Conservation (phyloP, 2,329 filamentous ascomycete species). For the Paraphoma sp. region DNA sequence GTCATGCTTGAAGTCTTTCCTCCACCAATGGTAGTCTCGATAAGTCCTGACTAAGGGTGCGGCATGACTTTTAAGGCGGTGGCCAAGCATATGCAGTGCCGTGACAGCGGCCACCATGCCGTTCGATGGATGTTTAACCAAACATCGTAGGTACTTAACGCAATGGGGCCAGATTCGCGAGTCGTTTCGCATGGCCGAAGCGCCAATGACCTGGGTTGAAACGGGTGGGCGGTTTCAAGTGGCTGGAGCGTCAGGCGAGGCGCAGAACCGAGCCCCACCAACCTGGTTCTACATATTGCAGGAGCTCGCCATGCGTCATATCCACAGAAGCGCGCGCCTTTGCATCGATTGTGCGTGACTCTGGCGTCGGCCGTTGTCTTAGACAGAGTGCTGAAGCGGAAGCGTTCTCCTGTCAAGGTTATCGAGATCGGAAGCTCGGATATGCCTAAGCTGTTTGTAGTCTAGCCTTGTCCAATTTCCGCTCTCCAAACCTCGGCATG, state of each 20-base stretch:
- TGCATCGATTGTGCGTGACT: background rate
- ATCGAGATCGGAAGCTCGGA: no score
- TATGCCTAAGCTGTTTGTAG: no score
- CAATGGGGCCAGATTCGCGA: slow-evolving; percentile 25
- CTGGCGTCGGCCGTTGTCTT: background rate
- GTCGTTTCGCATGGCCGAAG: slow-evolving; percentile 28
- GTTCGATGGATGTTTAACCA: slow-evolving; percentile 15
- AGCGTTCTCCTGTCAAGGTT: background rate
- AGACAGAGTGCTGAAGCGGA: background rate
- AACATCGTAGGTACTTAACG: slow-evolving; percentile 18
- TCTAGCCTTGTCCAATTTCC: no score
- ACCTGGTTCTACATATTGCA: slow-evolving; percentile 20
- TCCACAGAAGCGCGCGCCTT: background rate
- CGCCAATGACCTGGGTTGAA: slow-evolving; percentile 42
- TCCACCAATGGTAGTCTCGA: slow-evolving; percentile 34
- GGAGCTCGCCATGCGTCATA: slow-evolving; percentile 14
- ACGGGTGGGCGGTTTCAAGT: slow-evolving; percentile 44
- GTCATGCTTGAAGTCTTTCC: slow-evolving; percentile 28
- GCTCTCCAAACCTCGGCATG: no score
- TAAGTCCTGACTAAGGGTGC: slow-evolving; percentile 14
- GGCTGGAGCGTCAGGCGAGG: slow-evolving; percentile 31
- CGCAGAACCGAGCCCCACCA: slow-evolving; percentile 18
- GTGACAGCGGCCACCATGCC: slow-evolving; percentile 33
- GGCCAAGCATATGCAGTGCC: slow-evolving; percentile 22
- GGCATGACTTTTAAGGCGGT: slow-evolving; percentile 25